phyloP scores from a whole-genome alignment of 106 monocot genomes.

The Iris macrosiphon region DNA sequence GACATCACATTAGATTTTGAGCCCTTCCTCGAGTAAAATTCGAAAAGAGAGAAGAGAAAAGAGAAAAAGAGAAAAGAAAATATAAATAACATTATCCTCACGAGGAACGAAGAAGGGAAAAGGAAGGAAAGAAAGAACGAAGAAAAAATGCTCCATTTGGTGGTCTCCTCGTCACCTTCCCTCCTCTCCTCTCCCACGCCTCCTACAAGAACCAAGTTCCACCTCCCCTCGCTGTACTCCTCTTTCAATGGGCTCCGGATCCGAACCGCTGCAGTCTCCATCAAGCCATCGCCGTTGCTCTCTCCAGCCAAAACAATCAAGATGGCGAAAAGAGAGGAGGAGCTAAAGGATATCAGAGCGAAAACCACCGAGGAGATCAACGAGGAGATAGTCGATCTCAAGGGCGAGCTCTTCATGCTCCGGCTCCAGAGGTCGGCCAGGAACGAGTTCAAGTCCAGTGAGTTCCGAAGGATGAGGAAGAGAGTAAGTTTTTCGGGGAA shows the following conservation, averaged over 20 bases:
- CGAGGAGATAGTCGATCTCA: constrained; percentile 93
- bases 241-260: constrained; percentile 42
- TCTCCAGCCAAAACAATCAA: constrained; percentile 12
- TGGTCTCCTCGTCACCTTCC: constrained; percentile 15
- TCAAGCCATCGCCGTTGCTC: background rate
- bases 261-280: background rate
- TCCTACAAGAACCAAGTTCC: background rate
- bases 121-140: too few relatives aligned
- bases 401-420: constrained; percentile 87
- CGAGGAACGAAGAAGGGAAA: too few relatives aligned
- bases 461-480: constrained; percentile 84
- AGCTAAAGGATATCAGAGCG: constrained; percentile 67
- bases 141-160: background rate
- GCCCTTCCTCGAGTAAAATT: too few relatives aligned
- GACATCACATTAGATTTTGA: too few relatives aligned
- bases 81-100: too few relatives aligned
- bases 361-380: constrained; percentile 79
- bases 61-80: too few relatives aligned
- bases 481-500: constrained; percentile 47
- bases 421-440: constrained; percentile 79
- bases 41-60: too few relatives aligned
- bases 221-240: constrained; percentile 18
- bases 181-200: background rate
- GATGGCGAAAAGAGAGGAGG: constrained; percentile 88
- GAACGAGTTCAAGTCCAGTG: constrained; percentile 86